Evolutionary conservation across 495 filamentous ascomycete genomes (phyloP).

Genomic region (Aspergillus mulundensis): DNA sequence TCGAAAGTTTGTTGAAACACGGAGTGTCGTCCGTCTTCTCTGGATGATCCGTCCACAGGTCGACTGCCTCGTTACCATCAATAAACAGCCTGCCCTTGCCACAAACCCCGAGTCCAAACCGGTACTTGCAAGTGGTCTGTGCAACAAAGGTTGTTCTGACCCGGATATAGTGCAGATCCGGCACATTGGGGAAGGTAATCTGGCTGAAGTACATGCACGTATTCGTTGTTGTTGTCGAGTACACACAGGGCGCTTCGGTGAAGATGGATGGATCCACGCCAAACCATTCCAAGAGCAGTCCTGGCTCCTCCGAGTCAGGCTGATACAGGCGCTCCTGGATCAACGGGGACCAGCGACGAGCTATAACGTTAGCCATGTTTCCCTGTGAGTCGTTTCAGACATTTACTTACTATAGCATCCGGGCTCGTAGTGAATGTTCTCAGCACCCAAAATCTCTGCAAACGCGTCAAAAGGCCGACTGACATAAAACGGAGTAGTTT

Average conservation of each 20-base stretch:
- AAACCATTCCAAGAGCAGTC: background rate
- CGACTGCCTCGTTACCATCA: background rate
- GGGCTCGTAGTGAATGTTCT: too few relatives aligned
- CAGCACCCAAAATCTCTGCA: background rate
- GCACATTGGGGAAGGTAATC: background rate
- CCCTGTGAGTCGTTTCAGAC: too few relatives aligned
- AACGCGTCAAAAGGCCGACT: background rate
- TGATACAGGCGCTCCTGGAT: too few relatives aligned
- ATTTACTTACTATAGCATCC: too few relatives aligned
- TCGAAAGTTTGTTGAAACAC: background rate
- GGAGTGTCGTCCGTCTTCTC: background rate
- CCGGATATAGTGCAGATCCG: background rate
- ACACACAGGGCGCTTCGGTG: background rate
- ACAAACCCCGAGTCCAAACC: background rate
- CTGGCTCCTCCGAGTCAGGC: background rate
- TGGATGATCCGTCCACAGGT: background rate
- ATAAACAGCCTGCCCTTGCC: background rate
- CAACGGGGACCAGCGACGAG: too few relatives aligned
- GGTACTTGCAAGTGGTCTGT: background rate
- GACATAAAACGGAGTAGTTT: background rate
- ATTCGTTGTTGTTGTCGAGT: background rate
- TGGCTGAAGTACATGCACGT: background rate
- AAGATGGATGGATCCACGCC: background rate
- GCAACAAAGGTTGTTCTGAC: too few relatives aligned
- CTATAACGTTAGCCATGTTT: too few relatives aligned